phyloP scores from a whole-genome alignment of 2,329 filamentous ascomycete species.

The Fusarium phyllophilum region DNA sequence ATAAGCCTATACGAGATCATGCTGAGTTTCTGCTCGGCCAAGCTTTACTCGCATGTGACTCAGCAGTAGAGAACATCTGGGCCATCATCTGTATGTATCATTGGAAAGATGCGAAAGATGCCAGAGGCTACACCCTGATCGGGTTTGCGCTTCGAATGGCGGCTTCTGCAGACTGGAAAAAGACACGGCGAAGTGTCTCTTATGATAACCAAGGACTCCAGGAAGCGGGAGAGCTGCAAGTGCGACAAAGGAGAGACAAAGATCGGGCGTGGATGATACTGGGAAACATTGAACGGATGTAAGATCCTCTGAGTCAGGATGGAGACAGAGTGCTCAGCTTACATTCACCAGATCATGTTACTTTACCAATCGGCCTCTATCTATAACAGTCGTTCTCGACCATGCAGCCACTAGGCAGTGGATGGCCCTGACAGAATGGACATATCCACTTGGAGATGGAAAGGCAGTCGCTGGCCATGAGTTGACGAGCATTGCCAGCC shows the following conservation, averaged over 20 bases:
- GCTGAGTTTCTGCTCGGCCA: not conserved
- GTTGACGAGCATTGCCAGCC: not conserved
- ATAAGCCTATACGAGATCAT: not conserved
- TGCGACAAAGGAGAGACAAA: not conserved
- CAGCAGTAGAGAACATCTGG: not conserved
- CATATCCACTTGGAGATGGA: not conserved
- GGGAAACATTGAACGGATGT: not conserved
- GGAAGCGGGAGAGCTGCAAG: not conserved
- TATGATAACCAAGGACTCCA: fast-evolving
- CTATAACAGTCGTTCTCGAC: fast-evolving
- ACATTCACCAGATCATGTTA: not conserved
- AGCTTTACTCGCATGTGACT: not conserved
- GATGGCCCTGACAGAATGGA: not conserved
- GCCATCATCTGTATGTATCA: slow-evolving; percentile 1
- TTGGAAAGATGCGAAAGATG: not conserved
- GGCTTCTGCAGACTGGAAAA: not conserved
- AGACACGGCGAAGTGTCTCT: fast-evolving
- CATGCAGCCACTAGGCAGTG: not conserved
- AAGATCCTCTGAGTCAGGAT: not conserved
- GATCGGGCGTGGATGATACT: not conserved
- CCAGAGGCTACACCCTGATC: not conserved
- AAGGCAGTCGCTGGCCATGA: not conserved
- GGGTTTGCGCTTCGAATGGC: not conserved
- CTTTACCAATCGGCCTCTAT: not conserved
- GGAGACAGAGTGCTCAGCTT: not conserved